Conservation (phyloP, 495 filamentous ascomycete species). For the Penicillium cataractarum region DNA sequence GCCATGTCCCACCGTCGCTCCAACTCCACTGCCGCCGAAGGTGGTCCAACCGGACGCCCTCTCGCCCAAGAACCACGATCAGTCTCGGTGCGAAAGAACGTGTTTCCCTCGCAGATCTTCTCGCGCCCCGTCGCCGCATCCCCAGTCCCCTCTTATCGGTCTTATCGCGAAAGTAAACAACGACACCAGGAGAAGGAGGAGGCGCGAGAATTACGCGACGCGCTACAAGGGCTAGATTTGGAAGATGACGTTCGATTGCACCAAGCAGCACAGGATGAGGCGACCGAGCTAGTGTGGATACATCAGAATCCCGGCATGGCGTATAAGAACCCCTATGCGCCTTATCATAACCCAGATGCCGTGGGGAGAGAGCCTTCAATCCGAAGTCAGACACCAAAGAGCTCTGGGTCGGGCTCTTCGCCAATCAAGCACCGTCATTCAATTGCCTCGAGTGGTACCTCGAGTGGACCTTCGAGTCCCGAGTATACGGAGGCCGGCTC, state of each 20-base stretch:
- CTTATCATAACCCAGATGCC: slow-evolving; percentile 57
- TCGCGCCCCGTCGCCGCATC: slow-evolving; percentile 34
- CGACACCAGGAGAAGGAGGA: slow-evolving; percentile 89
- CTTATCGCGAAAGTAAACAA: slow-evolving; percentile 78
- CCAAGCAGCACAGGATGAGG: slow-evolving; percentile 79
- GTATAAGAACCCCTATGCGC: slow-evolving; percentile 57
- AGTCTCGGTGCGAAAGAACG: slow-evolving; percentile 43
- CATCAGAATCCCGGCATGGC: slow-evolving; percentile 71
- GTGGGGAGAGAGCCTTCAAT: slow-evolving; percentile 49
- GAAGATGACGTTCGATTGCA: slow-evolving; percentile 71
- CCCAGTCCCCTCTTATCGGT: slow-evolving; percentile 67
- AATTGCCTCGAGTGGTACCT: slow-evolving; percentile 25
- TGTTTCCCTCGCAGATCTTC: slow-evolving; percentile 45
- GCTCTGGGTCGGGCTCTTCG: slow-evolving; percentile 20
- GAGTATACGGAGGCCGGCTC: slow-evolving; percentile 17
- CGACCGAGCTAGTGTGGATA: slow-evolving; percentile 83
- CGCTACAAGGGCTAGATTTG: slow-evolving; percentile 78
- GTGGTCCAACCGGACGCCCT: slow-evolving; percentile 44
- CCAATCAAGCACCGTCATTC: slow-evolving; percentile 26
- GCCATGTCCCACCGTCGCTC: slow-evolving; percentile 54
- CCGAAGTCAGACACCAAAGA: slow-evolving; percentile 53
- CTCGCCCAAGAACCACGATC: slow-evolving; percentile 48
- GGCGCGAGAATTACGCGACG: slow-evolving; percentile 72
- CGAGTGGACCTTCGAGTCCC: slow-evolving; percentile 32
- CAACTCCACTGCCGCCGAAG: slow-evolving; percentile 38